These are phyloP conservation scores for Phaffia tasmanica DNA, from an alignment of 768 basidiomycete genomes.

Conservation along the genomic window DNA sequence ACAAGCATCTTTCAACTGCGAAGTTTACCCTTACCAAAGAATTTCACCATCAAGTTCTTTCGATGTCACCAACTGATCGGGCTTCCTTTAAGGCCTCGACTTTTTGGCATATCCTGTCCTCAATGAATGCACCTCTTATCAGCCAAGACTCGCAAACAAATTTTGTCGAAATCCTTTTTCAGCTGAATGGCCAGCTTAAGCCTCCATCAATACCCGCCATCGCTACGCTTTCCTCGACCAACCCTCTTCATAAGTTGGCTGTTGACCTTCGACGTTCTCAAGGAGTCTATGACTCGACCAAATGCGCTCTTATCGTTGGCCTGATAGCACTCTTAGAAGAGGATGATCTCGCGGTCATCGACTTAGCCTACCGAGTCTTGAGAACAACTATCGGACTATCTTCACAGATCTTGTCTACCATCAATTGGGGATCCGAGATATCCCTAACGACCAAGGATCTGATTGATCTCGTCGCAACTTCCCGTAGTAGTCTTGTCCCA, in stretches of 20 bases:
- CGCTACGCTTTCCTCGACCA: conserved; percentile 1
- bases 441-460: conserved; percentile 2
- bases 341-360: conserved; percentile 39
- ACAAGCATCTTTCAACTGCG: background rate
- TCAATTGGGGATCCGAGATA: background rate
- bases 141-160: conserved; percentile 54
- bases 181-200: conserved; percentile 51
- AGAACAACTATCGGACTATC: background rate
- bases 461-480: conserved; percentile 2
- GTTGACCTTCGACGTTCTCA: conserved; percentile 35
- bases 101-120: conserved; percentile 75
- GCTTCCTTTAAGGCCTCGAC: conserved; percentile 49
- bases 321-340: conserved; percentile 53
- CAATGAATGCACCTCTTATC: conserved; percentile 43
- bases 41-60: background rate
- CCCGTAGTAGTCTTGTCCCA: background rate
- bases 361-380: conserved; percentile 11
- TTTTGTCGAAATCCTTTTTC: conserved; percentile 55
- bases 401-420: background rate
- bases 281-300: conserved; percentile 35
- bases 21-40: conserved; percentile 17
- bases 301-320: conserved; percentile 42
- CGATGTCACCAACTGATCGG: conserved; percentile 38
- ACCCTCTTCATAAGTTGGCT: conserved; percentile 1
- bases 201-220: conserved; percentile 34